A percentile compares a stretch with the other conserved stretches of the same genome.
These are phyloP conservation scores for Monosporascus sp. DNA, from an alignment of 2,329 filamentous ascomycete genomes.

Conservation along the genomic window DNA sequence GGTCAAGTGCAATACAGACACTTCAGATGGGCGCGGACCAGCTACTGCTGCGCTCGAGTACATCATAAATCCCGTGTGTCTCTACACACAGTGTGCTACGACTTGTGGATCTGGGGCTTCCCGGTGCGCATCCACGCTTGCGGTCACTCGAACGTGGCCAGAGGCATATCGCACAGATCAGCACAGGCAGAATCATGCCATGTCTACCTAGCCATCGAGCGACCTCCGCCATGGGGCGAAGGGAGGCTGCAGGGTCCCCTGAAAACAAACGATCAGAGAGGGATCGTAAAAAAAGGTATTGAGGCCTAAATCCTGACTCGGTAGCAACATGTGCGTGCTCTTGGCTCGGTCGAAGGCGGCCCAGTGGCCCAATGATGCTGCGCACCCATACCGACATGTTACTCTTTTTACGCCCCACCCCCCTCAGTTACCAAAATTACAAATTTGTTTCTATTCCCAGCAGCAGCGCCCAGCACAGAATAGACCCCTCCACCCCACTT, in stretches of 20 bases:
- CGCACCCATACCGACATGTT: neutral
- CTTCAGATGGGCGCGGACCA: neutral
- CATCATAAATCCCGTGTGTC: neutral
- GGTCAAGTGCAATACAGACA: neutral
- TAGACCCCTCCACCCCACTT: conserved; percentile 13
- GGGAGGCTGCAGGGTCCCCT: neutral
- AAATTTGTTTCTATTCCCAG: too few species aligned
- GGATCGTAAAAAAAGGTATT: neutral
- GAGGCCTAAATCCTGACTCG: neutral
- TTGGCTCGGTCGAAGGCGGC: neutral
- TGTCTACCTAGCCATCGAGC: neutral
- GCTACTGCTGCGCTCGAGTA: neutral
- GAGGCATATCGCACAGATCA: neutral
- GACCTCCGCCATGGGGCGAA: neutral
- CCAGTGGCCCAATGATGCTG: neutral
- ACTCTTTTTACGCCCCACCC: neutral
- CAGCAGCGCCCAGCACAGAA: too few species aligned
- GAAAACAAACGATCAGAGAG: too few species aligned
- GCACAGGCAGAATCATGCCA: neutral
- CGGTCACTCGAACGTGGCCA: neutral
- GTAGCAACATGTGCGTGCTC: too few species aligned
- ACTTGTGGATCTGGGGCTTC: neutral
- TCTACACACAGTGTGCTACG: neutral
- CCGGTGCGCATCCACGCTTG: neutral
- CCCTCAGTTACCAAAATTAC: too few species aligned